Evolutionary conservation across 2,329 filamentous ascomycete species (phyloP), one percentile per base, ranked within the genome.

Genomic region (Nigrospora oryzae): DNA sequence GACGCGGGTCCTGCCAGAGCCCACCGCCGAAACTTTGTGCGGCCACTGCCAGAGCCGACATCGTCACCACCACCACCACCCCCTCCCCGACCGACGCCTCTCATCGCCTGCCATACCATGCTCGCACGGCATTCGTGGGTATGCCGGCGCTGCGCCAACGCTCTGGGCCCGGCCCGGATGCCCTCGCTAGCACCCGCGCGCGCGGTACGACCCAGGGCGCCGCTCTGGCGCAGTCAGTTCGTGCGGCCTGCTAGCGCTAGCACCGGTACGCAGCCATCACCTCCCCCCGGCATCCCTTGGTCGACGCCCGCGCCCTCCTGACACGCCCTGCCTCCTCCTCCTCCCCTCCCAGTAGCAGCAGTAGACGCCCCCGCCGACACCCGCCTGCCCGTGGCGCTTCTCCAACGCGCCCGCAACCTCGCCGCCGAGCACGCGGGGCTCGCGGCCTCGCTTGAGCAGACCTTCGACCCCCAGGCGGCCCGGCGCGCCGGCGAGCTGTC

Each of bases 401-500:
- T 86, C 46, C 68, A 73, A 36, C 75, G 82, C 49, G 82, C 82
- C 10, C 70, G 73, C 31, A 69, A 68, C 47, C 65, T 85, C 38
- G 68, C 77, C 0, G 64, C 65, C 51, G 81, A 86, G 52, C 74
- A 84, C 55, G 67, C 72, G 30, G 61, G 67, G 38, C 68, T 86
- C n/a, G 68, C 70, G 40, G 61, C 60, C 23, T 60, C 68, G 15
- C 71, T 83, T 17, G 69, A 69, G 36, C 63, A 67, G 28, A 64
- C 68, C 40, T 86, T 82, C 56, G 77, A 84, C 52, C 54, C 70
- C 0, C 71, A 72, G 42, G 71, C 68, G 4, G 79, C 80, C 0
- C 81, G 77, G 53, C 73, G 81, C 34, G 67, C 73, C 1, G 81
- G 81, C 53, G 80, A 84, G 60, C 67, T 84, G 34, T 73, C 74